Evolutionary conservation across 2,329 filamentous ascomycete genomes (phyloP).

Genomic region (Didymella arachidicola): DNA sequence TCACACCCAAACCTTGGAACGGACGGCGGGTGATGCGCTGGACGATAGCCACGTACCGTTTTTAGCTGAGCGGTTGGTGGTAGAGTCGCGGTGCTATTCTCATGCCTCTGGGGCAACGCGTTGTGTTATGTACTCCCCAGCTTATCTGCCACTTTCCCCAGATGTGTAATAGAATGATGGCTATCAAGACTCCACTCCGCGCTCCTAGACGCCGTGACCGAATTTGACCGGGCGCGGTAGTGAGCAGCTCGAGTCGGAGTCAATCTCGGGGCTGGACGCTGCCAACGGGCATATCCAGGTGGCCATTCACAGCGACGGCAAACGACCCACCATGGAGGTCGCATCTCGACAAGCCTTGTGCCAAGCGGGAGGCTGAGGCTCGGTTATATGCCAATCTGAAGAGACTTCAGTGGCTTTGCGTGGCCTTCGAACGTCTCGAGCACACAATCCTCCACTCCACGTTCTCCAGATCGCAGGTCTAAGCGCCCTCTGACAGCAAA

Average conservation of each 20-base stretch:
- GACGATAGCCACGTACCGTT: slow-evolving; percentile 10
- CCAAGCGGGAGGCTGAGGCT: slow-evolving; percentile 19
- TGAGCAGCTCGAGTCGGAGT: slow-evolving; percentile 17
- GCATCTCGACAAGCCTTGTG: slow-evolving; percentile 14
- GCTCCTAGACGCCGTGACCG: slow-evolving; percentile 18
- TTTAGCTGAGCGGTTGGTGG: not conserved
- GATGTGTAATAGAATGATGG: slow-evolving; percentile 28
- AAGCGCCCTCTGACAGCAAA: slow-evolving; percentile 8
- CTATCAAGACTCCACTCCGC: slow-evolving; percentile 19
- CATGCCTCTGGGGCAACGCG: slow-evolving; percentile 1
- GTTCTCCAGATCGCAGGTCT: slow-evolving; percentile 16
- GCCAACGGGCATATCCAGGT: slow-evolving; percentile 16
- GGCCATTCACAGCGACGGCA: slow-evolving; percentile 14
- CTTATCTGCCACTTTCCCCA: slow-evolving; percentile 23
- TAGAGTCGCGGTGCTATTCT: slow-evolving; percentile 3
- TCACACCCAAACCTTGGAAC: slow-evolving; percentile 27
- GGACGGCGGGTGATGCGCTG: slow-evolving; percentile 12
- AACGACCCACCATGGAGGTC: slow-evolving; percentile 14
- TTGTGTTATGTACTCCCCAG: slow-evolving; percentile 17
- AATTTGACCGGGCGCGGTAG: slow-evolving; percentile 21
- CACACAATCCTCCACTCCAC: slow-evolving; percentile 4
- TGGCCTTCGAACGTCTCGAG: slow-evolving; percentile 2
- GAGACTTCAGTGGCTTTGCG: slow-evolving; percentile 2
- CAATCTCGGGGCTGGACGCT: slow-evolving; percentile 14
- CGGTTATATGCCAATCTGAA: slow-evolving; percentile 5